Conservation (phyloP, 2,329 filamentous ascomycete species). For the Lecanicillium sp. region DNA sequence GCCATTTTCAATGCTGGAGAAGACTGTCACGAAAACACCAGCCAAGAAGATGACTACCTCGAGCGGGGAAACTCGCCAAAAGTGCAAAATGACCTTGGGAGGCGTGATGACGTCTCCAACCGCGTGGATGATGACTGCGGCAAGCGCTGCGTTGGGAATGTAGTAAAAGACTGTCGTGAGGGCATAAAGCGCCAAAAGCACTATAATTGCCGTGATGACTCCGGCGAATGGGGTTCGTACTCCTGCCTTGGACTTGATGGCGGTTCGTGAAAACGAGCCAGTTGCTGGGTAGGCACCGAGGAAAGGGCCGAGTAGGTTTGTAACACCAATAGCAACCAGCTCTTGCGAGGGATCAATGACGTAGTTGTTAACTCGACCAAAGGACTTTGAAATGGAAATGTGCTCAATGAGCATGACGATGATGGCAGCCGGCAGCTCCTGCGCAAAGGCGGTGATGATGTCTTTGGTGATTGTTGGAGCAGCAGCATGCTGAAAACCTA, state of each 20-base stretch:
- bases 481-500: constrained; percentile 71
- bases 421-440: constrained; percentile 72
- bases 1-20: constrained; percentile 81
- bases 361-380: constrained; percentile 94
- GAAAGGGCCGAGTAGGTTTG: constrained; percentile 85
- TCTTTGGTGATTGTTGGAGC: constrained; percentile 59
- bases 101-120: constrained; percentile 88
- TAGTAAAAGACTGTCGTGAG: constrained; percentile 87
- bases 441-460: constrained; percentile 60
- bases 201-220: constrained; percentile 76
- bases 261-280: constrained; percentile 91
- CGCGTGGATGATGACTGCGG: constrained; percentile 91
- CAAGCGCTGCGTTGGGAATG: constrained; percentile 72
- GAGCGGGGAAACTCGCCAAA: constrained; percentile 86
- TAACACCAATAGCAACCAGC: constrained; percentile 86
- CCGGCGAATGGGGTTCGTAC: constrained; percentile 87
- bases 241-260: constrained; percentile 95
- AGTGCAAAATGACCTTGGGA: constrained; percentile 86
- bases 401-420: constrained; percentile 97
- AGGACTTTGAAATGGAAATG: constrained; percentile 94
- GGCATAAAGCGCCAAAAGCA: constrained; percentile 84
- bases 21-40: constrained; percentile 84
- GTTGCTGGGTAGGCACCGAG: constrained; percentile 87
- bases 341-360: constrained; percentile 93
- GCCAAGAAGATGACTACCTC: constrained; percentile 91